phyloP scores from a whole-genome alignment of 1,284 basidiomycete species.

The Sporisorium scitamineum region DNA sequence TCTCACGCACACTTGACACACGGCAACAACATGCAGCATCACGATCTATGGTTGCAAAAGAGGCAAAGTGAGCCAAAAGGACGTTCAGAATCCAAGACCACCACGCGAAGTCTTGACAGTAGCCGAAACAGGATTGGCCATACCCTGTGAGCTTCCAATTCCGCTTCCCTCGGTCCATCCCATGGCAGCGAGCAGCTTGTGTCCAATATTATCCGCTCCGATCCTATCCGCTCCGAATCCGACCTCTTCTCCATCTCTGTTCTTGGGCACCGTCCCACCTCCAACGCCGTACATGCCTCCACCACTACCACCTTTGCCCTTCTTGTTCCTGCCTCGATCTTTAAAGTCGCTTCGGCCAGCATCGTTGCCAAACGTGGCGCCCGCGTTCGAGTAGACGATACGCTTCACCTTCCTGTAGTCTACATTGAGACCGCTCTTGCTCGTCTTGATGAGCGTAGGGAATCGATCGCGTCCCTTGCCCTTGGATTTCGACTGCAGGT shows the following conservation, averaged over 20 bases:
- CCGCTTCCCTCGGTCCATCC: slow-evolving; percentile 66
- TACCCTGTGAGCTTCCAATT: slow-evolving; percentile 61
- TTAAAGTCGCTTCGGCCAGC: slow-evolving; percentile 38
- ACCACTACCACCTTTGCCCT: slow-evolving; percentile 23
- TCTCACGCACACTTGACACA: neutral
- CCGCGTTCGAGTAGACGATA: slow-evolving; percentile 48
- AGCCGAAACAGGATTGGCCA: slow-evolving; percentile 63
- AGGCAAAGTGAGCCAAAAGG: neutral
- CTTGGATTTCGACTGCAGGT: slow-evolving; percentile 55
- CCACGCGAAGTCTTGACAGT: slow-evolving; percentile 64
- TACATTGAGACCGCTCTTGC: slow-evolving; percentile 40
- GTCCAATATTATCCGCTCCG: slow-evolving; percentile 66
- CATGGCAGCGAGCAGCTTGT: slow-evolving; percentile 65
- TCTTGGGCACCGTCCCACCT: slow-evolving; percentile 49
- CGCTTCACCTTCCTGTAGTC: slow-evolving; percentile 51
- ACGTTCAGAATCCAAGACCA: slow-evolving; percentile 58
- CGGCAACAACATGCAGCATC: neutral
- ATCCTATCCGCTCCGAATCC: slow-evolving; percentile 66
- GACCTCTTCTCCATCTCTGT: slow-evolving; percentile 65
- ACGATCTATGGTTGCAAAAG: neutral
- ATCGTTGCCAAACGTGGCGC: slow-evolving; percentile 53
- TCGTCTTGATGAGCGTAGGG: slow-evolving; percentile 66
- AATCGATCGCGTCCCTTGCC: slow-evolving; percentile 60
- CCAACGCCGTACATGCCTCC: slow-evolving; percentile 40
- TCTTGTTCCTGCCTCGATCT: slow-evolving; percentile 29